These are phyloP conservation scores for Aspergillus ellipticus DNA, from an alignment of 495 filamentous ascomycete species.

Conservation along the genomic window DNA sequence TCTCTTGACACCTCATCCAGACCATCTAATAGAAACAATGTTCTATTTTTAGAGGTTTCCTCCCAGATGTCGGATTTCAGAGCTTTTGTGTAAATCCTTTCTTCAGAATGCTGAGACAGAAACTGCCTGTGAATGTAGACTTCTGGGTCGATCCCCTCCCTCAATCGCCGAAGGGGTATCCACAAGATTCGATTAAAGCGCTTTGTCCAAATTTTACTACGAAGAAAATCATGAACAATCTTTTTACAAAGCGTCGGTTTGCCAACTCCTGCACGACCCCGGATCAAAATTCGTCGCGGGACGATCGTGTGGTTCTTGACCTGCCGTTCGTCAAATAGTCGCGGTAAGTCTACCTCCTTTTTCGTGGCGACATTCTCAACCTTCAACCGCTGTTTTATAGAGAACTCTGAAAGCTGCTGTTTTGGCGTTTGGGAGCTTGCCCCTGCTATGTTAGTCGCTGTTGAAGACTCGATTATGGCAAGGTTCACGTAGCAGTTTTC, in stretches of 20 bases:
- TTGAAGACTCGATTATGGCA: conserved; percentile 5
- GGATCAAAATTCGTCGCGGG: conserved; percentile 31
- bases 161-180: conserved; percentile 31
- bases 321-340: conserved; percentile 1
- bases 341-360: background rate
- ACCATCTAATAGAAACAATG: conserved; percentile 38
- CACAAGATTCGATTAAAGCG: conserved; percentile 36
- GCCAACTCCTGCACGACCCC: conserved; percentile 40
- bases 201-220: conserved; percentile 21
- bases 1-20: conserved; percentile 37
- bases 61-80: too few relatives aligned
- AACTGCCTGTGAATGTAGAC: conserved; percentile 26
- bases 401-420: too few relatives aligned
- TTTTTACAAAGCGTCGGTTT: conserved; percentile 49
- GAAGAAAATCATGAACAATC: conserved; percentile 25
- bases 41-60: background rate
- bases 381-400: too few relatives aligned
- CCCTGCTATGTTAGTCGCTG: too few relatives aligned
- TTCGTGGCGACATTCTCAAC: background rate
- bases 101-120: conserved; percentile 9
- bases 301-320: background rate
- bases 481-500: conserved; percentile 18
- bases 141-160: conserved; percentile 15
- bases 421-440: too few relatives aligned
- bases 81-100: too few relatives aligned